A percentile compares a stretch with the other conserved stretches of the same genome.
phyloP scores from a whole-genome alignment of 805 yeast species.

The Yarrowia divulgata region DNA sequence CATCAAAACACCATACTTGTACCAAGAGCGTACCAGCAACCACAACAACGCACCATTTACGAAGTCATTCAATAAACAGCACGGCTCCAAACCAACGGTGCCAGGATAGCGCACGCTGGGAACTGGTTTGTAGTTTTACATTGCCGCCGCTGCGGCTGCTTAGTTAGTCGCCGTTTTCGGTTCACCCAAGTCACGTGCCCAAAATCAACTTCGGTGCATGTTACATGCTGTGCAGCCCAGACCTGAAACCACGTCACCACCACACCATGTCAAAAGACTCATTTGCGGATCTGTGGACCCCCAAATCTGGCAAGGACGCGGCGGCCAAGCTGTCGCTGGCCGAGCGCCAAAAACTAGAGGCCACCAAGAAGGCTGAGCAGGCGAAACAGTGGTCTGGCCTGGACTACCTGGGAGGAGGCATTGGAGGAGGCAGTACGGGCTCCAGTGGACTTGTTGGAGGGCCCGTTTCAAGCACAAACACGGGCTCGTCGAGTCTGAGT shows the following conservation, averaged over 20 bases:
- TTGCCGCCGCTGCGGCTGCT: background rate
- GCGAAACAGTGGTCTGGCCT: conserved; percentile 19
- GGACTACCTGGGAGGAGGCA: conserved; percentile 21
- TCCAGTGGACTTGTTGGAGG: background rate
- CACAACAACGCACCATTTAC: too few relatives aligned
- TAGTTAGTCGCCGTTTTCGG: background rate
- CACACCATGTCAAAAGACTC: conserved; percentile 33
- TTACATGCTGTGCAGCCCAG: conserved; percentile 30
- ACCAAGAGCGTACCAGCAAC: too few relatives aligned
- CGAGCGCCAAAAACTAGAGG: conserved; percentile 35
- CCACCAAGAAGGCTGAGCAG: conserved; percentile 36
- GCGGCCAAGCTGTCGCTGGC: conserved; percentile 37
- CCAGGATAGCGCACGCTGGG: conserved; percentile 17
- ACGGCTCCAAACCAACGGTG: background rate
- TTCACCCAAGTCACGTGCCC: conserved; percentile 3
- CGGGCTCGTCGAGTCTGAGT: conserved; percentile 19
- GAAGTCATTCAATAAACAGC: background rate
- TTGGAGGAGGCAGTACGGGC: conserved; percentile 20
- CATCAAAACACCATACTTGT: too few relatives aligned
- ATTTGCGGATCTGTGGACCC: conserved; percentile 25
- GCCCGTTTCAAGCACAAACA: conserved; percentile 9
- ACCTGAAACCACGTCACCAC: conserved; percentile 34
- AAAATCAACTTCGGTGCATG: conserved; percentile 10
- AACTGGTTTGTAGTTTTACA: background rate
- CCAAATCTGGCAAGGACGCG: conserved; percentile 17